These are phyloP conservation scores for Sanghuangporus sanghuang DNA, from an alignment of 1,284 basidiomycete genomes.

Conservation along the genomic window DNA sequence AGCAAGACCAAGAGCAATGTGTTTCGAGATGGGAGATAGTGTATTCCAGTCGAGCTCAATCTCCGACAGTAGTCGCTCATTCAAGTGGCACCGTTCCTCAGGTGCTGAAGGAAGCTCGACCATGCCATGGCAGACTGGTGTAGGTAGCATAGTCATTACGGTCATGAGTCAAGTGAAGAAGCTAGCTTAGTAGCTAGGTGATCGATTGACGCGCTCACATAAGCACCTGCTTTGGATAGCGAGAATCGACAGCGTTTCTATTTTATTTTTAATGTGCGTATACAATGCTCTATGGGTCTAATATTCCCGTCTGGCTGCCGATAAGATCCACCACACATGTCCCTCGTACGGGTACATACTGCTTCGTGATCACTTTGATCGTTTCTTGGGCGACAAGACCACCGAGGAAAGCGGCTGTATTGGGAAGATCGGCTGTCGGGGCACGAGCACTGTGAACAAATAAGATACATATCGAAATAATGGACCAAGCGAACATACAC, in stretches of 20 bases:
- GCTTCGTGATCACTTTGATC: slow-evolving; percentile 96
- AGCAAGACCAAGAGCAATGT: slow-evolving; percentile 47
- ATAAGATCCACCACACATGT: slow-evolving; percentile 87
- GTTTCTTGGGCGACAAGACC: slow-evolving; percentile 95
- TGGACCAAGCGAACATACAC: slow-evolving; percentile 49
- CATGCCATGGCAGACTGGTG: slow-evolving; percentile 9
- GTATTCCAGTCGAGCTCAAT: background rate
- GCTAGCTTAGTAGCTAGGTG: too few relatives aligned
- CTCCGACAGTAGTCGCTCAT: background rate
- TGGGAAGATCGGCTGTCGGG: slow-evolving; percentile 84
- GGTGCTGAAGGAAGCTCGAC: slow-evolving; percentile 1
- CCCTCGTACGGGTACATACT: slow-evolving; percentile 90
- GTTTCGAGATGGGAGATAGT: slow-evolving; percentile 31
- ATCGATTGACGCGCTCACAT: background rate
- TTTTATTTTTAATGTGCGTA: background rate
- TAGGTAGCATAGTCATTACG: background rate
- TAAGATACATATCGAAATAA: slow-evolving; percentile 11
- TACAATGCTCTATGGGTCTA: slow-evolving; percentile 22
- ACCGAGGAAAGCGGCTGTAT: slow-evolving; percentile 89
- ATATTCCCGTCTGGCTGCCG: slow-evolving; percentile 67
- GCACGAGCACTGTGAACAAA: slow-evolving; percentile 56
- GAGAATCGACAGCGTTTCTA: background rate
- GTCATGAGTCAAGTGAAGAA: background rate
- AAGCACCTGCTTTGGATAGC: background rate
- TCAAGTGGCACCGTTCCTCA: slow-evolving; percentile 4